These are phyloP conservation scores for Typha latifolia DNA, from an alignment of 176 grass and related monocot species.

Conservation along the genomic window DNA sequence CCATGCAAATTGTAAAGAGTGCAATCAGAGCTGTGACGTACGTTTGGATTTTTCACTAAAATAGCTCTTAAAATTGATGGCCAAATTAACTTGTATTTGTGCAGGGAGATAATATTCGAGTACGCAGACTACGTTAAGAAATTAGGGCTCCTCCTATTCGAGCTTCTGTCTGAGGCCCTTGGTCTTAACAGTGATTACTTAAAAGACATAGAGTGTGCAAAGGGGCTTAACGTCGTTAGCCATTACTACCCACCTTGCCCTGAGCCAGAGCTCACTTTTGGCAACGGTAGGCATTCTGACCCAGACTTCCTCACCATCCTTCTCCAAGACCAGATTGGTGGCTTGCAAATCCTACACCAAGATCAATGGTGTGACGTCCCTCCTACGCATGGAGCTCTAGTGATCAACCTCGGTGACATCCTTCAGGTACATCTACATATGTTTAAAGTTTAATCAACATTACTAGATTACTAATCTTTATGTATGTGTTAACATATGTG, in stretches of 20 bases:
- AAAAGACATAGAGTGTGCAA: slow-evolving; percentile 20
- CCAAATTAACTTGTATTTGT: no score
- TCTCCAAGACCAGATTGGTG: slow-evolving; percentile 37
- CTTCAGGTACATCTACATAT: slow-evolving; percentile 27
- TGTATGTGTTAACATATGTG: no score
- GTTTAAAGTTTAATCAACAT: background rate
- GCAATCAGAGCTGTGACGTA: no score
- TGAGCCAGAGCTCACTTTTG: slow-evolving; percentile 35
- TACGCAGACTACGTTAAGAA: slow-evolving; percentile 5
- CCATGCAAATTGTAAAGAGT: no score
- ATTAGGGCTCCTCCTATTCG: slow-evolving; percentile 22
- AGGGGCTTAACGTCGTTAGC: background rate
- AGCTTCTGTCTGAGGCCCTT: slow-evolving; percentile 42
- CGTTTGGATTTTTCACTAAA: no score
- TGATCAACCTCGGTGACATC: slow-evolving; percentile 49
- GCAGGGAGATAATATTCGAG: slow-evolving; percentile 18
- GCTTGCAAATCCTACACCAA: slow-evolving; percentile 35
- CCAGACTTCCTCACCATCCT: slow-evolving; percentile 40
- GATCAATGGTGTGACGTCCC: slow-evolving; percentile 37
- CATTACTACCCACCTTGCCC: slow-evolving; percentile 63
- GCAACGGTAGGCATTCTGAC: slow-evolving; percentile 33
- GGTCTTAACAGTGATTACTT: slow-evolving; percentile 14
- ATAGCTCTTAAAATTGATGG: no score
- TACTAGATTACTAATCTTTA: background rate
- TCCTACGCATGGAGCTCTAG: slow-evolving; percentile 29